Percentiles rank a stretch among this genome's conserved stretches.
Conservation (phyloP, 2,329 filamentous ascomycete genomes). For the Didymella glomerata region DNA sequence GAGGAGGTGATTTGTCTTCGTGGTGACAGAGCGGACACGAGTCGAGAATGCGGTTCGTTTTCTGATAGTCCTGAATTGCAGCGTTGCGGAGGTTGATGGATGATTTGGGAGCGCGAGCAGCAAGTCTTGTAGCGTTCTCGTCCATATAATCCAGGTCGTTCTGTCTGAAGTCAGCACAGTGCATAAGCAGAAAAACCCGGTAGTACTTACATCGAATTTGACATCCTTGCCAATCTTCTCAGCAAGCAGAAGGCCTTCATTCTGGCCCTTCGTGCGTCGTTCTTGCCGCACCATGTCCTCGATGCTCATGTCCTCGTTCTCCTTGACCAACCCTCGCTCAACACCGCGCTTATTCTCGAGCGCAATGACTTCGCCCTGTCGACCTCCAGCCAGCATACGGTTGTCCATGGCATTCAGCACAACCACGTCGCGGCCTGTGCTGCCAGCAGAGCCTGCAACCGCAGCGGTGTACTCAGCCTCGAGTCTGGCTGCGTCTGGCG, state of each 20-base stretch:
- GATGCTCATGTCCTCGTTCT: conserved; percentile 94
- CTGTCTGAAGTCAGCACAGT: conserved; percentile 42
- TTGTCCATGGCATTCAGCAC: conserved; percentile 89
- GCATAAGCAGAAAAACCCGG: not conserved
- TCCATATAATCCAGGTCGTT: conserved; percentile 97
- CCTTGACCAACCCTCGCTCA: conserved; percentile 83
- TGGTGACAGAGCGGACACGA: conserved; percentile 90
- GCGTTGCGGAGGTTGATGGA: conserved; percentile 87
- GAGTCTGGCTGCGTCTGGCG: conserved; percentile 76
- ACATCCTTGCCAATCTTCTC: conserved; percentile 93
- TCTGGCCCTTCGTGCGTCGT: conserved; percentile 78
- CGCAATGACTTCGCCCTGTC: conserved; percentile 76
- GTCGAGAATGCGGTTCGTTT: conserved; percentile 85
- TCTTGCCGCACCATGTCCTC: conserved; percentile 98
- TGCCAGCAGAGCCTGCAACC: conserved; percentile 66
- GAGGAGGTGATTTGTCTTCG: conserved; percentile 75
- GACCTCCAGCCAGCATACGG: conserved; percentile 81
- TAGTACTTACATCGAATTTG: conserved; percentile 73
- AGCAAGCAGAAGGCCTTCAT: conserved; percentile 82
- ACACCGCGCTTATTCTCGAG: conserved; percentile 82
- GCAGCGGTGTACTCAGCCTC: conserved; percentile 86
- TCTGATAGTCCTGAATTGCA: conserved; percentile 88
- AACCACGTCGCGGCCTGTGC: conserved; percentile 71
- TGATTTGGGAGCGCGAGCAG: conserved; percentile 84
- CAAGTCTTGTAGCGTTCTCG: conserved; percentile 91